Conservation (phyloP, 176 grass and related monocot species). For the Metroxylon sagu region DNA sequence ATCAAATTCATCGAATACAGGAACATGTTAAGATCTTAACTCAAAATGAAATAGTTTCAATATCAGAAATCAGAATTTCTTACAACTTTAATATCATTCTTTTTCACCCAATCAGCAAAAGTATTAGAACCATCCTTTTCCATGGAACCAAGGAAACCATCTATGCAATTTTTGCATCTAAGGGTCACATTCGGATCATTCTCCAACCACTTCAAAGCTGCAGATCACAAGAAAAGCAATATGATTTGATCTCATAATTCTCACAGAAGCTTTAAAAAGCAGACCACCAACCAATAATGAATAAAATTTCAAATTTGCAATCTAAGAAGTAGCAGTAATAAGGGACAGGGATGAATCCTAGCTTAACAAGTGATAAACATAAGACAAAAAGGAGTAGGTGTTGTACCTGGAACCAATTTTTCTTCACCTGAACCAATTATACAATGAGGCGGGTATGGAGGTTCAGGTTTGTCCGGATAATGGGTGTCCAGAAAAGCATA, state of each 20-base stretch:
- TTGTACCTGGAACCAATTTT: slow-evolving; percentile 70
- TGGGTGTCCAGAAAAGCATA: slow-evolving; percentile 79
- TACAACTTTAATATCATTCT: slow-evolving; percentile 57
- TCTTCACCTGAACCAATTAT: slow-evolving; percentile 84
- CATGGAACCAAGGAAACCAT: slow-evolving; percentile 59
- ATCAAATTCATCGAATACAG: background rate
- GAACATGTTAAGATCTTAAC: background rate
- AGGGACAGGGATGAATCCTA: background rate
- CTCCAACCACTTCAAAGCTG: slow-evolving; percentile 83
- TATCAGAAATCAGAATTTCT: slow-evolving; percentile 10
- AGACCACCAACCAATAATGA: no score
- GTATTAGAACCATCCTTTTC: slow-evolving; percentile 76
- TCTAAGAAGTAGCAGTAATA: no score
- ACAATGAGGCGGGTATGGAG: slow-evolving; percentile 81
- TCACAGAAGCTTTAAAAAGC: background rate
- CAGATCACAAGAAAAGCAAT: slow-evolving; percentile 11
- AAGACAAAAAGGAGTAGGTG: background rate
- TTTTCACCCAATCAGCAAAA: slow-evolving; percentile 63
- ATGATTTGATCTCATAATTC: background rate
- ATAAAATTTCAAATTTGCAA: no score
- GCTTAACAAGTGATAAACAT: background rate
- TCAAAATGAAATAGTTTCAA: background rate
- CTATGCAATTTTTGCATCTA: slow-evolving; percentile 73
- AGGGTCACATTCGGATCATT: slow-evolving; percentile 69
- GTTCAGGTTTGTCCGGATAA: slow-evolving; percentile 64